Base-by-base conservation (phyloP, 2,329 filamentous ascomycete genomes). In the Exutisphaerella laricina region DNA sequence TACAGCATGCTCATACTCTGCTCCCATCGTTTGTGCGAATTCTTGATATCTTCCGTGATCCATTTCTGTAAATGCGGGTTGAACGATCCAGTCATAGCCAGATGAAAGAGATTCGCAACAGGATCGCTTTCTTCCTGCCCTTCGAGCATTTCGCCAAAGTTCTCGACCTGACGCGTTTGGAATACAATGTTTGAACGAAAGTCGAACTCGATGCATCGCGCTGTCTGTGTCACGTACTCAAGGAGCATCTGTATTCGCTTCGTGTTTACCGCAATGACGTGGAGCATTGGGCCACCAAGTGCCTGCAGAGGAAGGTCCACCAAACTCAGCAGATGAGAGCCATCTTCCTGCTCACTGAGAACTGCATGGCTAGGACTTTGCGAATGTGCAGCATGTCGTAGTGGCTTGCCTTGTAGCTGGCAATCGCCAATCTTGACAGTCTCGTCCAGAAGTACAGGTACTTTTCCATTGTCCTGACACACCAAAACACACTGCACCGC, bases 121-220 rank as follows among this genome's bases (percentile, higher is more conserved):
- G 95, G 80, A 35, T 74, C 70, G 51, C 82, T 82, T 47, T 77
- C 73, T 5, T 39, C 71, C 31, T 81, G 78, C 41, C 84, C 79
- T 36, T 78, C 71, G 12, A 95, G 71, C 25, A 88, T 85, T 50
- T 86, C 84, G 50, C 85, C 80, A 22, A 95, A 77, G 18, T 49
- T 56, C 20, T 41, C 43, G 5, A 58, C 14, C 21, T 45, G 43
- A 5, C 35, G 32, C 5, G 25, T 23, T 5, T 40, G 52, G 5
- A 96, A 71, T 43, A 94, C 85, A 49, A 86, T 79, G 1, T 86
- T 82, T 25, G 85, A 84, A 56, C 85, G 85, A 79, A 86, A 95
- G 61, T 95, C 89, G 3, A 80, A 75, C 17, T 81, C 71, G 69
- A 96, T 85, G 51, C 90, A 85, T 23, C 78, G 73, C 49, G 92